Conservation (phyloP, 2,329 filamentous ascomycete species). For the Acrocalymma vagum region DNA sequence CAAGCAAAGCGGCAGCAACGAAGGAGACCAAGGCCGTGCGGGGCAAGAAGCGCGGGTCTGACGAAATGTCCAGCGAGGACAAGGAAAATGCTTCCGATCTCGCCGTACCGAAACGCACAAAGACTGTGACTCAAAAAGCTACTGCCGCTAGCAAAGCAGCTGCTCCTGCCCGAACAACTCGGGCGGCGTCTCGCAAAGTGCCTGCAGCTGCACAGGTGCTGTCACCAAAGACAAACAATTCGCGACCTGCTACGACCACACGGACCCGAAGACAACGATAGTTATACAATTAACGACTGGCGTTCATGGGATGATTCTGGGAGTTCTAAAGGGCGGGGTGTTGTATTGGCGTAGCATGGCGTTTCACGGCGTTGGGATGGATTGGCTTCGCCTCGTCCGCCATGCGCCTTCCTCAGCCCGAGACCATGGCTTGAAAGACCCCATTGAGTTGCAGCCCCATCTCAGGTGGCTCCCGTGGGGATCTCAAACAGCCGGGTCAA, state of each 20-base stretch:
- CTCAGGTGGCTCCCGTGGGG: conserved; percentile 23
- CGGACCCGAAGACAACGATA: conserved; percentile 25
- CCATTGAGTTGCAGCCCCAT: conserved; percentile 20
- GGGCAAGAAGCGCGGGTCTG: conserved; percentile 35
- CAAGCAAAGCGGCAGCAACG: conserved; percentile 9
- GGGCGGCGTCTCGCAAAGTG: conserved; percentile 33
- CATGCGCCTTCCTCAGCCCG: conserved; percentile 3
- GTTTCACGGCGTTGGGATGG: conserved; percentile 16
- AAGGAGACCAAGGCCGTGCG: conserved; percentile 18
- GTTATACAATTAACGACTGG: conserved; percentile 26
- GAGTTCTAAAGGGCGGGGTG: conserved; percentile 11
- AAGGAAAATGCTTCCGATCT: conserved; percentile 37
- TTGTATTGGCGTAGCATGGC: conserved; percentile 20
- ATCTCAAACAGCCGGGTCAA: conserved; percentile 20
- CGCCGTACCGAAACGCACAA: conserved; percentile 25
- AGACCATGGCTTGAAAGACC: conserved; percentile 20
- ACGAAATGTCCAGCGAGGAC: conserved; percentile 34
- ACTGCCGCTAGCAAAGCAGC: conserved; percentile 14
- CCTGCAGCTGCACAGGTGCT: conserved; percentile 22
- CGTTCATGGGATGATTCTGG: conserved; percentile 12
- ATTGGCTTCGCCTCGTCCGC: neutral
- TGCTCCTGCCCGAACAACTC: conserved; percentile 24
- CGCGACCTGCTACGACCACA: conserved; percentile 22
- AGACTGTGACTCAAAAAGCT: conserved; percentile 16
- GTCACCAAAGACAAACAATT: conserved; percentile 33